These are phyloP conservation scores for Senecio squalidus DNA, from an alignment of 140 eudicot genomes.

Conservation along the genomic window DNA sequence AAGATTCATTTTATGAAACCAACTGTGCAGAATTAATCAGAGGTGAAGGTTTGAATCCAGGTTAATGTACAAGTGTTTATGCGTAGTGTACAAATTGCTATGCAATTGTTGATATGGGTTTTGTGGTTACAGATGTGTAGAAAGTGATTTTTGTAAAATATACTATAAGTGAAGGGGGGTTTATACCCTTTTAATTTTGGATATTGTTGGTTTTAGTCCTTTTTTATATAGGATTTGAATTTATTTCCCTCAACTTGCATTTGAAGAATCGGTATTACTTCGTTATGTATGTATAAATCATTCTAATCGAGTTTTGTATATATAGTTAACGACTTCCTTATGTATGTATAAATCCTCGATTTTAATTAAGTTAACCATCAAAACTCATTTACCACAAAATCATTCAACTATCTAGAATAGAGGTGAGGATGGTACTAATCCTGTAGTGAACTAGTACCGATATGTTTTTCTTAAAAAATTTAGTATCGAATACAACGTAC, in stretches of 20 bases:
- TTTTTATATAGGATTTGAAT: neutral
- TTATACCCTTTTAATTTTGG: conserved; percentile 10
- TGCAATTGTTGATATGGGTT: neutral
- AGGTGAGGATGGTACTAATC: too few relatives aligned
- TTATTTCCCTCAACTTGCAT: neutral
- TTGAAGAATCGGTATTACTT: neutral
- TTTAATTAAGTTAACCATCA: too few relatives aligned
- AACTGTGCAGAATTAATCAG: conserved; percentile 10
- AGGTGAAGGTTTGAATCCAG: neutral
- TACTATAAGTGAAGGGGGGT: neutral
- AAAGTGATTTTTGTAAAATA: neutral
- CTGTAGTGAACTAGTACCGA: too few relatives aligned
- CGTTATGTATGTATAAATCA: too few relatives aligned
- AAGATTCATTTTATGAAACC: conserved; percentile 29
- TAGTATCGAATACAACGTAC: too few relatives aligned
- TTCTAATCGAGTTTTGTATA: too few relatives aligned
- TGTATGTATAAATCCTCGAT: too few relatives aligned
- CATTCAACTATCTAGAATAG: too few relatives aligned
- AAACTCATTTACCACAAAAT: too few relatives aligned
- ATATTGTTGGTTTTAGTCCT: neutral
- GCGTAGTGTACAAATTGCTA: neutral
- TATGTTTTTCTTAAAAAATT: too few relatives aligned
- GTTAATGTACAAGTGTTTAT: neutral
- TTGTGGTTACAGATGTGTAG: neutral
- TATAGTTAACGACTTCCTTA: too few relatives aligned